Conservation (phyloP, 495 filamentous ascomycete species). For the Collariella sp. region DNA sequence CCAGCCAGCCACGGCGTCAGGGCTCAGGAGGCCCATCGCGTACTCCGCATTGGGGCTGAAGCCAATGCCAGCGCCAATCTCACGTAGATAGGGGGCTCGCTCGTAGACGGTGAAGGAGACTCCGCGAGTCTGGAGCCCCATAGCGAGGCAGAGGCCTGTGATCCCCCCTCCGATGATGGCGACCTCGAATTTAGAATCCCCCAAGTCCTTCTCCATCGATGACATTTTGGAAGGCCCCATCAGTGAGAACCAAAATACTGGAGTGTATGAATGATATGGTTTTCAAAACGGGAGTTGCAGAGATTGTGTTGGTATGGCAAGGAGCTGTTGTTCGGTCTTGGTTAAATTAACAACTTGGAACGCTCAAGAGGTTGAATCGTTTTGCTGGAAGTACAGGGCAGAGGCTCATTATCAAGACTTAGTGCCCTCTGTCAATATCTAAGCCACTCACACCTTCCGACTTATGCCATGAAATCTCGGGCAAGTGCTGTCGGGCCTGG, state of each 20-base stretch:
- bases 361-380: too few species aligned
- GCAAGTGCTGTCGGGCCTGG: too few species aligned
- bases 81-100: slow-evolving; percentile 41
- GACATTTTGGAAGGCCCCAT: slow-evolving; percentile 1
- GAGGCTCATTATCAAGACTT: too few species aligned
- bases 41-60: slow-evolving; percentile 51
- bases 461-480: too few species aligned
- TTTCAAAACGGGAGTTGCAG: too few species aligned
- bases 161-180: slow-evolving; percentile 57
- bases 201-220: slow-evolving; percentile 10
- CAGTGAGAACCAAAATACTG: not conserved
- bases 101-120: slow-evolving; percentile 49
- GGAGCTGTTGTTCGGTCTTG: too few species aligned
- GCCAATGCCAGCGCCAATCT: slow-evolving; percentile 53
- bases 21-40: slow-evolving; percentile 45
- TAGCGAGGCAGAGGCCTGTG: slow-evolving; percentile 48
- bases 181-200: slow-evolving; percentile 34
- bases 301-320: too few species aligned
- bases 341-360: too few species aligned
- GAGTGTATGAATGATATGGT: too few species aligned
- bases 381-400: too few species aligned
- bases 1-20: slow-evolving; percentile 25
- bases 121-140: slow-evolving; percentile 44
- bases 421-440: too few species aligned
- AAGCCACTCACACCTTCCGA: not conserved